These are phyloP conservation scores for Sequoiadendron giganteum DNA, from an alignment of 75 land plant genomes.

Conservation along the genomic window DNA sequence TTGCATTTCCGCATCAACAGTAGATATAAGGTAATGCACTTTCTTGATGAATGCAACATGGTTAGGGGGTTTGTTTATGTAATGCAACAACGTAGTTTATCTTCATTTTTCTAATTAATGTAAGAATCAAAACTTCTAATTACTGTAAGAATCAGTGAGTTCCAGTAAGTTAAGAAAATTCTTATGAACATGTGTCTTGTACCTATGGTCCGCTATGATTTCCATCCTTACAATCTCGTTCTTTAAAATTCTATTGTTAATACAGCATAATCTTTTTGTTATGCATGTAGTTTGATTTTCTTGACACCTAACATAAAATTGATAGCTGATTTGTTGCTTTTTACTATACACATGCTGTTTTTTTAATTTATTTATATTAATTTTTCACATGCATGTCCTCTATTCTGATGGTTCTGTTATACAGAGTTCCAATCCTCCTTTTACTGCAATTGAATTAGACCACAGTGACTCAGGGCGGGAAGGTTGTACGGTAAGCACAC, in stretches of 20 bases:
- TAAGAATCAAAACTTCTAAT: background rate
- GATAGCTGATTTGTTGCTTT: background rate
- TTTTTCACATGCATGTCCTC: background rate
- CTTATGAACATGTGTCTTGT: background rate
- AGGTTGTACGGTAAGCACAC: constrained; percentile 97
- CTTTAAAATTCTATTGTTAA: background rate
- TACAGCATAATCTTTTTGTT: background rate
- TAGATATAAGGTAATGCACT: constrained; percentile 77
- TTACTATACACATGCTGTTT: background rate
- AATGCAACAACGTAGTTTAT: background rate
- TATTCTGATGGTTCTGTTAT: constrained; percentile 13
- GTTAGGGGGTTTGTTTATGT: background rate
- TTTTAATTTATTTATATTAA: background rate
- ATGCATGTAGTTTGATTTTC: background rate
- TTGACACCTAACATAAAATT: background rate
- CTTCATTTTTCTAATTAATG: background rate
- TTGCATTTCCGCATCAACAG: constrained; percentile 96
- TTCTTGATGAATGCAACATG: background rate
- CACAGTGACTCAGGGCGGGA: constrained; percentile 99
- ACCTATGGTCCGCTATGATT: background rate
- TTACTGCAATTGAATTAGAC: constrained; percentile 94
- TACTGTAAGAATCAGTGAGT: background rate
- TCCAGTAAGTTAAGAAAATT: background rate
- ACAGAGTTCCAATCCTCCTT: constrained; percentile 99
- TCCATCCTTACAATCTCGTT: background rate